A percentile compares a stretch with the other conserved stretches of the same genome.
Conservation (phyloP, 2,329 filamentous ascomycete species). For the Thelonectria olida region DNA sequence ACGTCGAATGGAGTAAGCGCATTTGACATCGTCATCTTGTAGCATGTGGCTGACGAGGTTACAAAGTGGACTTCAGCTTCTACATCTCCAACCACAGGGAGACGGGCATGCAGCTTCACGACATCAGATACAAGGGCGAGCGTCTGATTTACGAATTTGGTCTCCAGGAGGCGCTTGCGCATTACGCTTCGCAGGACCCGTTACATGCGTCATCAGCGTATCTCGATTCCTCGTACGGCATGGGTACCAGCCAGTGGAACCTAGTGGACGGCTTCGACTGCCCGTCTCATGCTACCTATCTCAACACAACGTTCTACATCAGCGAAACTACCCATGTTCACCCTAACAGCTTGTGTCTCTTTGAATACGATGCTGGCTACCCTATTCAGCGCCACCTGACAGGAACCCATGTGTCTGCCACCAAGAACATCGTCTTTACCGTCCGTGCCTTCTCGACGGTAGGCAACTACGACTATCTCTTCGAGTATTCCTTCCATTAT, state of each 20-base stretch:
- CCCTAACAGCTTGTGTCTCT: slow-evolving; percentile 62
- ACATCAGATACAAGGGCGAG: slow-evolving; percentile 63
- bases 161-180: slow-evolving; percentile 63
- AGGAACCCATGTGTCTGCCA: slow-evolving; percentile 1
- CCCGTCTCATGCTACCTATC: slow-evolving; percentile 58
- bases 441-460: slow-evolving; percentile 37
- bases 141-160: slow-evolving; percentile 65
- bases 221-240: slow-evolving; percentile 58
- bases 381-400: slow-evolving; percentile 52
- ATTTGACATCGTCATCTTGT: rapidly evolving
- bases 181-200: slow-evolving; percentile 60
- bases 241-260: slow-evolving; percentile 55
- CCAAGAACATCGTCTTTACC: slow-evolving; percentile 15
- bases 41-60: not conserved
- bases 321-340: slow-evolving; percentile 55
- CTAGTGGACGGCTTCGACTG: slow-evolving; percentile 62
- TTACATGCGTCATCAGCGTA: slow-evolving; percentile 55
- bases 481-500: slow-evolving; percentile 47
- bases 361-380: slow-evolving; percentile 60
- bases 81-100: slow-evolving; percentile 60
- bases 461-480: slow-evolving; percentile 55
- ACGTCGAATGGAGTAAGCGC: slow-evolving; percentile 21
- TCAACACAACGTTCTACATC: slow-evolving; percentile 57
- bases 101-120: slow-evolving; percentile 58
- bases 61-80: slow-evolving; percentile 54